Evolutionary conservation across 2,329 filamentous ascomycete genomes (phyloP).

Genomic region (Sporothrix schenckii): DNA sequence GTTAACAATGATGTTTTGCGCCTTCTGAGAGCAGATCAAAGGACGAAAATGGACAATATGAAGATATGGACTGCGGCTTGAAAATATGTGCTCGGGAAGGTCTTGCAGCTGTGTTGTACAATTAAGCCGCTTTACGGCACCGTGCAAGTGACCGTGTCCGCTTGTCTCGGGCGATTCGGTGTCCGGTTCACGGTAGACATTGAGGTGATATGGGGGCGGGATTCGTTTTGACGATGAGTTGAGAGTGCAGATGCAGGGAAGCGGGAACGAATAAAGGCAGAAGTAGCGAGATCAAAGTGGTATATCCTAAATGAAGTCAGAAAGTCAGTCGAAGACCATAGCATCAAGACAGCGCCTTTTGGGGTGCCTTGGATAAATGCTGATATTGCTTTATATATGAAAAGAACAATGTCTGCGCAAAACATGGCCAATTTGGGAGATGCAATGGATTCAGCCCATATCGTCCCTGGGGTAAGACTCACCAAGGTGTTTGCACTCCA

Average conservation of each 20-base stretch:
- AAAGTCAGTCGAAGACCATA: not conserved
- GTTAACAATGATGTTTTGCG: no score
- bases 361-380: slow-evolving; percentile 15
- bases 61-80: not conserved
- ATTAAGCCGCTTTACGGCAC: not conserved
- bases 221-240: not conserved
- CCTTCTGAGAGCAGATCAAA: no score
- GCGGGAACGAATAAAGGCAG: slow-evolving; percentile 19
- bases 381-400: slow-evolving; percentile 2
- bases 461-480: not conserved
- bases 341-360: not conserved
- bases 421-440: not conserved
- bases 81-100: not conserved
- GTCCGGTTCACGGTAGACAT: not conserved
- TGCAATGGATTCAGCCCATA: not conserved
- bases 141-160: slow-evolving; percentile 1
- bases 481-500: slow-evolving; percentile 9
- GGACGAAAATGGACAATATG: not conserved
- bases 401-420: not conserved
- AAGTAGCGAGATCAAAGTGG: slow-evolving; percentile 5
- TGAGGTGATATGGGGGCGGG: not conserved
- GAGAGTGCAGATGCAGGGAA: slow-evolving; percentile 25
- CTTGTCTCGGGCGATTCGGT: slow-evolving; percentile 14
- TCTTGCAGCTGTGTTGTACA: not conserved
- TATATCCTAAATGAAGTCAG: not conserved